phyloP scores from a whole-genome alignment of 1,284 basidiomycete genomes.

The Wallemia mellicola region DNA sequence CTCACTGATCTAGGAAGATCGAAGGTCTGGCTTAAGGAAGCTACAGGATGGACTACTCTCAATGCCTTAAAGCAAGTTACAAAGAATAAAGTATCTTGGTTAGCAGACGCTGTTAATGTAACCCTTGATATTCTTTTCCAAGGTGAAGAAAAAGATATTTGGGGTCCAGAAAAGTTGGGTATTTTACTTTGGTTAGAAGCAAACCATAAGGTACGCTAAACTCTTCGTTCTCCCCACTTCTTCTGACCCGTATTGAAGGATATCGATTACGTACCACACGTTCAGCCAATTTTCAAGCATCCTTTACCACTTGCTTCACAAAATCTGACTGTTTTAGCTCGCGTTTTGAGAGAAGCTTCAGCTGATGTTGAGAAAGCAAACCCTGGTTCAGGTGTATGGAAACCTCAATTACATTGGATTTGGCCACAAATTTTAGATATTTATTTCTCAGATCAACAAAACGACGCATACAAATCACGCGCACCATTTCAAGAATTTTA shows the following conservation, averaged over 20 bases:
- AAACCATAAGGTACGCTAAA: slow-evolving; percentile 21
- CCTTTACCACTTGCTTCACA: slow-evolving; percentile 27
- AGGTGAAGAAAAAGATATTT: slow-evolving; percentile 12
- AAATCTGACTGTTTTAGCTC: slow-evolving; percentile 44
- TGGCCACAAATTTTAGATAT: slow-evolving; percentile 60
- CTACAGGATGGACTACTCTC: slow-evolving; percentile 55
- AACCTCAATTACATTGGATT: slow-evolving; percentile 67
- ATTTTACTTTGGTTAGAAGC: slow-evolving; percentile 39
- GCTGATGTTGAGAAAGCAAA: slow-evolving; percentile 16
- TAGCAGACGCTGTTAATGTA: slow-evolving; percentile 25
- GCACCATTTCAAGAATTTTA: slow-evolving; percentile 72
- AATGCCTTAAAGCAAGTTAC: slow-evolving; percentile 30
- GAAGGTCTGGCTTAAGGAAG: slow-evolving; percentile 76
- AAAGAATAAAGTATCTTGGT: slow-evolving; percentile 26
- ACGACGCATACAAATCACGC: slow-evolving; percentile 13
- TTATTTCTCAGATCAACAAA: slow-evolving; percentile 25
- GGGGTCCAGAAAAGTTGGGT: slow-evolving; percentile 71
- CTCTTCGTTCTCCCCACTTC: neutral
- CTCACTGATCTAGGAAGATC: slow-evolving; percentile 41
- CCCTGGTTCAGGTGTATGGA: slow-evolving; percentile 35
- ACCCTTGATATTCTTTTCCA: neutral
- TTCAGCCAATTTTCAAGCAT: slow-evolving; percentile 31
- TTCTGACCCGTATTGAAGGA: neutral
- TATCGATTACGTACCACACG: neutral
- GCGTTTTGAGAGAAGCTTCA: slow-evolving; percentile 36